These are phyloP conservation scores for Rubia tinctorum DNA, from an alignment of 305 asterid genomes.

Conservation along the genomic window DNA sequence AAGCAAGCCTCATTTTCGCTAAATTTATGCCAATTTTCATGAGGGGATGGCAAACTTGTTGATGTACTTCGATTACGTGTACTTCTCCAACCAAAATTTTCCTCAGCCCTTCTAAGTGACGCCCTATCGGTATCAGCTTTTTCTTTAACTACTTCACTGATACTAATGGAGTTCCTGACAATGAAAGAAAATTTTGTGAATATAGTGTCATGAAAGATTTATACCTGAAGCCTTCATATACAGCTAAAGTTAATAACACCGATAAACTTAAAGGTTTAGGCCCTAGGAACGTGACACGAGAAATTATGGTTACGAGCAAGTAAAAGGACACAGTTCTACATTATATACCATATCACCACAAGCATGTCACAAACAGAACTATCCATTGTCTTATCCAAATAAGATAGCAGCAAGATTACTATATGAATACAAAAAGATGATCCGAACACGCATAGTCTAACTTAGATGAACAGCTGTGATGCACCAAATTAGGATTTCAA, in stretches of 20 bases:
- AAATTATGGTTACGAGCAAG: not conserved
- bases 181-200: not conserved
- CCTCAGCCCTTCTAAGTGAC: conserved; percentile 29
- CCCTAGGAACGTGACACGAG: not conserved
- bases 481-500: not conserved
- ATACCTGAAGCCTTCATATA: conserved; percentile 6
- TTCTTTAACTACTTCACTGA: conserved; percentile 33
- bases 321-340: not conserved
- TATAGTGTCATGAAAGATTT: not conserved
- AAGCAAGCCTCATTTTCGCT: conserved; percentile 22
- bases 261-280: not conserved
- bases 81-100: conserved; percentile 53
- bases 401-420: not conserved
- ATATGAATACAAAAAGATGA: not conserved
- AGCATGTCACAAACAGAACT: not conserved
- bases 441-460: not conserved
- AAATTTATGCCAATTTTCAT: conserved; percentile 22
- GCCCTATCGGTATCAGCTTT: conserved; percentile 23
- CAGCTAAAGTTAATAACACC: not conserved
- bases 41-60: conserved; percentile 25
- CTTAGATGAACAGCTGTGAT: not conserved
- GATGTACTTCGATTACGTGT: conserved; percentile 40
- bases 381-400: not conserved
- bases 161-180: conserved; percentile 37
- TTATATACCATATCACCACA: not conserved